These are phyloP conservation scores for Fusarium nelsonii DNA, from an alignment of 2,329 filamentous ascomycete genomes.

Conservation along the genomic window DNA sequence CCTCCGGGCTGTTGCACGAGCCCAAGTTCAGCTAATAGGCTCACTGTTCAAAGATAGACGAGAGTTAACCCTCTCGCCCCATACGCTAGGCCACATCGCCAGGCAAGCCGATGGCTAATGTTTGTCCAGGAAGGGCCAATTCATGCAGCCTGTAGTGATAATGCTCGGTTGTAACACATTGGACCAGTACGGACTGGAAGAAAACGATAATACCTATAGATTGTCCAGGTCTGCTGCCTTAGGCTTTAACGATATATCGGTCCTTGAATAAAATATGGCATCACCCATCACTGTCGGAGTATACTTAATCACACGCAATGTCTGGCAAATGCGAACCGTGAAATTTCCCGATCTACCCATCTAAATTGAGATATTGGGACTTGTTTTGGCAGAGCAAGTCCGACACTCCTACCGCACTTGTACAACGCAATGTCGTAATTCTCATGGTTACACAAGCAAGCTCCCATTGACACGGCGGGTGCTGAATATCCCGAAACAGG, in stretches of 20 bases:
- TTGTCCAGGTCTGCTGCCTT: neutral
- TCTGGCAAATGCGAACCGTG: neutral
- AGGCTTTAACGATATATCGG: neutral
- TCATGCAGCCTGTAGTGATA: neutral
- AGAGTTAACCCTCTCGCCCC: neutral
- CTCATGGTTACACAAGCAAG: slow-evolving; percentile 11
- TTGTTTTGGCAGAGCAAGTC: neutral
- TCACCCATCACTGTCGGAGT: neutral
- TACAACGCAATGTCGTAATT: slow-evolving; percentile 1
- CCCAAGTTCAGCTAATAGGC: neutral
- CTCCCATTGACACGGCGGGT: slow-evolving; percentile 1
- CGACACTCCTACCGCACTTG: neutral
- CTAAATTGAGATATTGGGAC: neutral
- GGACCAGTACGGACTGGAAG: neutral
- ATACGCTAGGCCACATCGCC: neutral
- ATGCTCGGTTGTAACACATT: neutral
- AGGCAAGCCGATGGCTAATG: neutral
- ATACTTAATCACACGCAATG: neutral
- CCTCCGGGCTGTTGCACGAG: neutral
- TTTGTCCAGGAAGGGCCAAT: neutral
- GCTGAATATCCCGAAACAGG: slow-evolving; percentile 24
- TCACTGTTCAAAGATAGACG: neutral
- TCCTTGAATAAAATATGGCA: slow-evolving; percentile 4
- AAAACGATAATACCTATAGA: neutral
- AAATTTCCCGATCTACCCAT: neutral